phyloP scores from a whole-genome alignment of 2,329 filamentous ascomycete species.

The Fusarium falciforme region DNA sequence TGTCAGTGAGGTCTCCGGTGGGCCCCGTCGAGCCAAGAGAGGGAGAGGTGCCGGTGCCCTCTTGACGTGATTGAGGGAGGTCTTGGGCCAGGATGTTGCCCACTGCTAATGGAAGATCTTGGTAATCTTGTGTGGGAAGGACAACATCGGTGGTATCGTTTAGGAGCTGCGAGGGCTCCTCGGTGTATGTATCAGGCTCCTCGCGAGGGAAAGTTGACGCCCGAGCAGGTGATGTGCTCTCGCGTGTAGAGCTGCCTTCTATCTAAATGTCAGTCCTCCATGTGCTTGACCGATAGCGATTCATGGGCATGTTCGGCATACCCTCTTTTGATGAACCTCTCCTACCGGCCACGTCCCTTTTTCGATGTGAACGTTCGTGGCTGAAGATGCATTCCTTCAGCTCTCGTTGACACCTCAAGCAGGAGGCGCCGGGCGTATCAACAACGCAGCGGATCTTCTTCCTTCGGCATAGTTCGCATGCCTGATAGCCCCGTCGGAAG shows the following conservation, averaged over 20 bases:
- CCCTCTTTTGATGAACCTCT: neutral
- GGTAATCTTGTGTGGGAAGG: neutral
- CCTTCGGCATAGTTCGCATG: constrained; percentile 29
- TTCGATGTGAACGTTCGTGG: constrained; percentile 12
- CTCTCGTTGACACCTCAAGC: constrained; percentile 26
- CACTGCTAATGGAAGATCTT: neutral
- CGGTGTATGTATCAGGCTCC: neutral
- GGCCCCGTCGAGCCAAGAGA: neutral
- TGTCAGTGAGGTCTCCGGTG: constrained; percentile 10
- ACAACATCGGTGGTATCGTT: neutral
- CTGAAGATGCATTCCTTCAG: constrained; percentile 21
- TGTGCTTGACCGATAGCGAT: neutral
- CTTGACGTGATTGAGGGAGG: neutral
- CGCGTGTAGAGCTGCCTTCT: neutral
- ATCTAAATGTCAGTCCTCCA: neutral
- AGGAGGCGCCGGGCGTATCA: constrained; percentile 11
- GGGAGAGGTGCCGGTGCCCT: neutral
- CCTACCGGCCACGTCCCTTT: neutral
- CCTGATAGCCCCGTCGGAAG: constrained; percentile 29
- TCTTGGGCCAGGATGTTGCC: neutral
- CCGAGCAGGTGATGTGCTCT: neutral
- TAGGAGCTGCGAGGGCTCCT: neutral
- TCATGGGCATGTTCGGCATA: neutral
- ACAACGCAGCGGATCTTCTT: constrained; percentile 31
- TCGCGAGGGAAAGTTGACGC: neutral